These are phyloP conservation scores for Raphanus sativus DNA, from an alignment of 345 rosid genomes.

Conservation along the genomic window DNA sequence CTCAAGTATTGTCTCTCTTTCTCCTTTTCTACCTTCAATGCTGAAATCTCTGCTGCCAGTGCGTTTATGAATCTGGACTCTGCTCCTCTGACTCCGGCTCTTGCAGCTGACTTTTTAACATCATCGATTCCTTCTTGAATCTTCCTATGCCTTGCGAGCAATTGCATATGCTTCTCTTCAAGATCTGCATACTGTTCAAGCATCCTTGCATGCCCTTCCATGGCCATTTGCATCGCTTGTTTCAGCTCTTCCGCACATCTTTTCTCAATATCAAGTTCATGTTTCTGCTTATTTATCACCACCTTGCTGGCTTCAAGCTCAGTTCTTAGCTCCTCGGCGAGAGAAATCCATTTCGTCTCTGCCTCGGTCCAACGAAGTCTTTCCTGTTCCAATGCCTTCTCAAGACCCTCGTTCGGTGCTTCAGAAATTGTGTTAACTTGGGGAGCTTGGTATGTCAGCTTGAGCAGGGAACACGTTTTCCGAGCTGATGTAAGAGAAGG, in stretches of 20 bases:
- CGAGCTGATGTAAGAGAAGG: slow-evolving; percentile 50
- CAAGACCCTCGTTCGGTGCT: slow-evolving; percentile 44
- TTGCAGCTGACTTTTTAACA: slow-evolving; percentile 78
- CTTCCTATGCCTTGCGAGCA: slow-evolving; percentile 80
- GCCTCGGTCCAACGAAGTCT: slow-evolving; percentile 61
- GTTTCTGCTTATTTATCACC: slow-evolving; percentile 46
- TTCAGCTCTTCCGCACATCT: slow-evolving; percentile 68
- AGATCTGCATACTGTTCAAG: slow-evolving; percentile 89
- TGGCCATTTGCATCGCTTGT: slow-evolving; percentile 86
- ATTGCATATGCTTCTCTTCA: slow-evolving; percentile 77
- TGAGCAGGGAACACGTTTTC: slow-evolving; percentile 46
- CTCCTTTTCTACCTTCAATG: slow-evolving; percentile 75
- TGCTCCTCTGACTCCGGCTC: slow-evolving; percentile 85
- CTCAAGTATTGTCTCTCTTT: slow-evolving; percentile 76
- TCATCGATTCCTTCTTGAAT: slow-evolving; percentile 85
- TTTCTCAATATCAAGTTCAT: slow-evolving; percentile 66
- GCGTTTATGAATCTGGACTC: slow-evolving; percentile 86
- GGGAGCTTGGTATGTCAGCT: slow-evolving; percentile 46
- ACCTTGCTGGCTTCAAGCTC: slow-evolving; percentile 51
- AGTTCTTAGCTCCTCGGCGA: slow-evolving; percentile 66
- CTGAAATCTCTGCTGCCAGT: slow-evolving; percentile 89
- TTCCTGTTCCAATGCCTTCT: slow-evolving; percentile 57
- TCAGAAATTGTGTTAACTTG: slow-evolving; percentile 48
- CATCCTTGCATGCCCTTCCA: slow-evolving; percentile 84
- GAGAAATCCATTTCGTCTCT: slow-evolving; percentile 87